Conservation (phyloP, 495 filamentous ascomycete genomes). For the Penicillium daleae region DNA sequence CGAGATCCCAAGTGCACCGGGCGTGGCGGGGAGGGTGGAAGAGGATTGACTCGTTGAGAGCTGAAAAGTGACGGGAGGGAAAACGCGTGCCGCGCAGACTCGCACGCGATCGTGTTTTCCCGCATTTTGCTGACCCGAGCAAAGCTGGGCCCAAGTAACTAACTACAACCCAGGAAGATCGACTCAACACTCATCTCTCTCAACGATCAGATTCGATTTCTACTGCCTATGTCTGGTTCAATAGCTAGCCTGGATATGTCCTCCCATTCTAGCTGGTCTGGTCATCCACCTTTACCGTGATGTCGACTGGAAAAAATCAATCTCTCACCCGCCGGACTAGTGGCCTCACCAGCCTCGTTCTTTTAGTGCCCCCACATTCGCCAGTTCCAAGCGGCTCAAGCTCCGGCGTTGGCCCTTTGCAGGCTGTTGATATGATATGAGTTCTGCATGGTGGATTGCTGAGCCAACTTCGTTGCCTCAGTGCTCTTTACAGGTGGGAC, state of each 20-base stretch:
- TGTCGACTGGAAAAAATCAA: neutral
- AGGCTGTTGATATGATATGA: neutral
- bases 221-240: neutral
- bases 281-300: neutral
- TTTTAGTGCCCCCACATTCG: neutral
- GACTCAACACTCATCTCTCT: too few species aligned
- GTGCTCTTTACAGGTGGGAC: neutral
- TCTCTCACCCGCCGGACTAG: neutral
- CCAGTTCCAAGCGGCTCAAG: neutral
- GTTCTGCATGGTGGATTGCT: slow-evolving; percentile 14
- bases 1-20: neutral
- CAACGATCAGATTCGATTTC: too few species aligned
- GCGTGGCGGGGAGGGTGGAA: neutral
- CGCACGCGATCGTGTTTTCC: slow-evolving; percentile 21
- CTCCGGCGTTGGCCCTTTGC: neutral
- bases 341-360: slow-evolving; percentile 7
- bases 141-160: too few species aligned
- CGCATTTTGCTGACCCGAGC: too few species aligned
- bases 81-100: slow-evolving; percentile 24
- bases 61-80: slow-evolving; percentile 5
- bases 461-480: neutral
- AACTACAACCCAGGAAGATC: too few species aligned
- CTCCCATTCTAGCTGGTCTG: neutral
- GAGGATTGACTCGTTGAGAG: neutral
- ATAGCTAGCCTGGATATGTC: neutral